phyloP scores from a whole-genome alignment of 75 land plant genomes.

The Adiantum capillusveneris region DNA sequence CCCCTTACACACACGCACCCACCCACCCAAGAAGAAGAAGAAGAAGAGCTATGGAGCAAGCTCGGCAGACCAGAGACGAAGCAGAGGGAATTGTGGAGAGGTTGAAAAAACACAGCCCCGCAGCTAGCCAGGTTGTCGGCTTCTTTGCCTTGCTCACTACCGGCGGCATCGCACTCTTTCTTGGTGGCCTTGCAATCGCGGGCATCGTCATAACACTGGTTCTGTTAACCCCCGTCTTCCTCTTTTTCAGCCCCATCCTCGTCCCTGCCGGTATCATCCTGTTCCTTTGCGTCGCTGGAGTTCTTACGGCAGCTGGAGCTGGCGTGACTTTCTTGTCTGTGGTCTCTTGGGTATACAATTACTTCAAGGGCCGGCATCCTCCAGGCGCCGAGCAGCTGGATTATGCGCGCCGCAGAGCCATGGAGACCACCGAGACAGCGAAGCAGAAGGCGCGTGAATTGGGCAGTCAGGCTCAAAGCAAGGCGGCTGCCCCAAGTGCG shows the following conservation, averaged over 20 bases:
- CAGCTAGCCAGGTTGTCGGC: constrained; percentile 13
- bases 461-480: constrained; percentile 23
- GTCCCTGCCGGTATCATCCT: constrained; percentile 32
- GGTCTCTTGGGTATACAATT: constrained; percentile 40
- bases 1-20: too few species aligned
- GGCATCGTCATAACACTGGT: constrained; percentile 34
- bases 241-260: constrained; percentile 49
- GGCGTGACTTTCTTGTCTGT: constrained; percentile 36
- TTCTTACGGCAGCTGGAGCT: constrained; percentile 26
- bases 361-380: constrained; percentile 45
- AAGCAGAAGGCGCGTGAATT: constrained; percentile 37
- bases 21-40: too few species aligned
- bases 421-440: constrained; percentile 28
- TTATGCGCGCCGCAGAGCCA: constrained; percentile 17
- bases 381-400: constrained; percentile 41
- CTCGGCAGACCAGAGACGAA: too few species aligned
- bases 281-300: constrained; percentile 18
- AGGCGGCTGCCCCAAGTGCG: constrained; percentile 16
- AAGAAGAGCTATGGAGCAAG: too few species aligned
- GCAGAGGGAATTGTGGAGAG: constrained; percentile 12
- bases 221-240: constrained; percentile 36
- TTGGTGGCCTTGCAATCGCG: constrained; percentile 39
- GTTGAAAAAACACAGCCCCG: constrained; percentile 11
- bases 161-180: constrained; percentile 25
- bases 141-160: constrained; percentile 15